Evolutionary conservation across 1,139 yeast species (phyloP).

Genomic region (Scheffersomyces insectosa): DNA sequence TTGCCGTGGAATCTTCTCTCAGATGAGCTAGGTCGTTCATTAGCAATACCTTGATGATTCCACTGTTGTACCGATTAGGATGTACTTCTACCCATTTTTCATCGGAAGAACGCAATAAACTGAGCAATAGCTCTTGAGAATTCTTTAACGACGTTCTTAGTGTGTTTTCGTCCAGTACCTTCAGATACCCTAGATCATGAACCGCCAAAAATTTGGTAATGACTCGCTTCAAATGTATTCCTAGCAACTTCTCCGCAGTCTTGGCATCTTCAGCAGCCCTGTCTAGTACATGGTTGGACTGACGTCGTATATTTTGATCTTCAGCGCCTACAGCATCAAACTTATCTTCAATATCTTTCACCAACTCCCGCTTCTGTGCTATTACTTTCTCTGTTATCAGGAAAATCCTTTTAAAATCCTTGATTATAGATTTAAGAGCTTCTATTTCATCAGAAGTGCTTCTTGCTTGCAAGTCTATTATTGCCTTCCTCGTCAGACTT

Average conservation of each 20-base stretch:
- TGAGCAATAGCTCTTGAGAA: constrained; percentile 7
- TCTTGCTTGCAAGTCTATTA: too few relatives aligned
- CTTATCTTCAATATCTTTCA: constrained; percentile 3
- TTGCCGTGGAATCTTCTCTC: constrained; percentile 12
- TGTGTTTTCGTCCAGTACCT: constrained; percentile 18
- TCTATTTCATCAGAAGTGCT: not conserved
- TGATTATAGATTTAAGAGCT: constrained; percentile 3
- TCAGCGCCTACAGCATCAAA: constrained; percentile 1
- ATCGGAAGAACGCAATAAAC: constrained; percentile 4
- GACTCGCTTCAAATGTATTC: constrained; percentile 21
- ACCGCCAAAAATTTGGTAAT: constrained; percentile 25
- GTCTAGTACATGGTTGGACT: not conserved
- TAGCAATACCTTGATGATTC: constrained; percentile 16
- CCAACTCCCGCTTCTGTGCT: constrained; percentile 3
- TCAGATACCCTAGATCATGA: constrained; percentile 20
- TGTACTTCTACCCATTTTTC: constrained; percentile 17
- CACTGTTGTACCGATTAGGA: constrained; percentile 12
- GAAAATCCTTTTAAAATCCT: constrained; percentile 8
- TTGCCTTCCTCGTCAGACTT: constrained; percentile 4
- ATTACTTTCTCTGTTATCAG: constrained; percentile 1
- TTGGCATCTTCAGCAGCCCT: constrained; percentile 2
- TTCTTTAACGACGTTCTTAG: constrained; percentile 16
- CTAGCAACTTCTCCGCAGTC: constrained; percentile 4
- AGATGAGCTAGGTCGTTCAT: constrained; percentile 18
- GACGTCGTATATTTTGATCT: not conserved